Percentiles rank a stretch among this genome's conserved stretches.
Evolutionary conservation across 2,329 filamentous ascomycete genomes (phyloP).

Genomic region (Alternaria consortialis): DNA sequence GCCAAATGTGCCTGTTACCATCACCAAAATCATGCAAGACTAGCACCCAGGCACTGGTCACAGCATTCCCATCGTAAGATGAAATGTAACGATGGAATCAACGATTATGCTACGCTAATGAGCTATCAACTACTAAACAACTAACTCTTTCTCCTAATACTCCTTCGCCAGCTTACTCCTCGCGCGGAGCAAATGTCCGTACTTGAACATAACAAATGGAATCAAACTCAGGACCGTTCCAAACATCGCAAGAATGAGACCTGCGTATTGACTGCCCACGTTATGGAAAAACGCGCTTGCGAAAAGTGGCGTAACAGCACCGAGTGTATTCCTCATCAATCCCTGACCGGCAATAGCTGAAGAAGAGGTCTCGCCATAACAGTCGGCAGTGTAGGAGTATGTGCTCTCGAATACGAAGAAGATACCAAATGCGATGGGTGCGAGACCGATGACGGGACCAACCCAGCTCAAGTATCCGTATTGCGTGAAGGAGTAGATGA

Average conservation of each 20-base stretch:
- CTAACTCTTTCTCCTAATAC: constrained; percentile 20
- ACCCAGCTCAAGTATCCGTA: constrained; percentile 61
- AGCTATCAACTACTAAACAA: background rate
- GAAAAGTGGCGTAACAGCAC: constrained; percentile 62
- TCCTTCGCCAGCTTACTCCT: constrained; percentile 53
- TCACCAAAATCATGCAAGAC: background rate
- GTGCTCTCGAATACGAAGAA: constrained; percentile 61
- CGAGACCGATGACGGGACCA: constrained; percentile 60
- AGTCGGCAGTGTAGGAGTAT: constrained; percentile 63
- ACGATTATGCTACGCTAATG: background rate
- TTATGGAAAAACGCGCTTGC: constrained; percentile 64
- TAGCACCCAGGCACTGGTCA: no score
- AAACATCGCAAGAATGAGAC: constrained; percentile 59
- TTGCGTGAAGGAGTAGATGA: constrained; percentile 64
- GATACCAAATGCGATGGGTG: constrained; percentile 62
- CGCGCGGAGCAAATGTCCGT: constrained; percentile 51
- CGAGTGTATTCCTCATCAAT: constrained; percentile 63
- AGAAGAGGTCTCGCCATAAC: constrained; percentile 59
- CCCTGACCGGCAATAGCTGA: constrained; percentile 61
- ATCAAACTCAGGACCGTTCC: constrained; percentile 55
- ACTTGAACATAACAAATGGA: constrained; percentile 58
- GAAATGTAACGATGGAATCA: background rate
- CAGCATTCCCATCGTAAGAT: no score
- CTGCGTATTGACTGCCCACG: constrained; percentile 62
- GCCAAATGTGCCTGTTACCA: background rate